A percentile compares a stretch with the other conserved stretches of the same genome.
phyloP scores from a whole-genome alignment of 345 rosid species.

The Geranium rotundifolium region DNA sequence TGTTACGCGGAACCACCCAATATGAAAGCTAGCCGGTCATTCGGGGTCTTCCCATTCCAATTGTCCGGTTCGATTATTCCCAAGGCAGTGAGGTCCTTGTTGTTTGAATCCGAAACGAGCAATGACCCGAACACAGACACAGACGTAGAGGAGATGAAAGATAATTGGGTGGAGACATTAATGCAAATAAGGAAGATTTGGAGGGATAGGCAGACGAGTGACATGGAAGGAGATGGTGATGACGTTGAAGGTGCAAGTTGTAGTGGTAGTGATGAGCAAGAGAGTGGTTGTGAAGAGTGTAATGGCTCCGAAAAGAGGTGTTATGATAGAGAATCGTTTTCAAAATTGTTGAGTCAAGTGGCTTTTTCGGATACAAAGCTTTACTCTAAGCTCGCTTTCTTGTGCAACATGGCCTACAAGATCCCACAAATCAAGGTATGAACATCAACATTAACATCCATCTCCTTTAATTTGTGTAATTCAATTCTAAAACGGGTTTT shows the following conservation, averaged over 20 bases:
- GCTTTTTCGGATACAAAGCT: constrained; percentile 56
- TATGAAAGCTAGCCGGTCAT: constrained; percentile 33
- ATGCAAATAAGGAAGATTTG: constrained; percentile 50
- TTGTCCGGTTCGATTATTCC: constrained; percentile 50
- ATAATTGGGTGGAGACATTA: constrained; percentile 70
- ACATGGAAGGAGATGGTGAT: constrained; percentile 16
- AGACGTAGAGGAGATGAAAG: constrained; percentile 26
- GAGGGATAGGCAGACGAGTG: constrained; percentile 29
- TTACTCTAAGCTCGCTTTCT: constrained; percentile 69
- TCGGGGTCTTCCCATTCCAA: constrained; percentile 48
- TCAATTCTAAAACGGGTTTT: too few relatives aligned
- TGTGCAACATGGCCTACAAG: constrained; percentile 79
- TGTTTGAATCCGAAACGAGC: constrained; percentile 49
- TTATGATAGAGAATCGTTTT: constrained; percentile 43
- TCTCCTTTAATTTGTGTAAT: too few relatives aligned
- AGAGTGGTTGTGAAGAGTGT: constrained; percentile 35
- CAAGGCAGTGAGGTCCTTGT: constrained; percentile 31
- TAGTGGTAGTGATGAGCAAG: constrained; percentile 24
- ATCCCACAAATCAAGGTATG: constrained; percentile 55
- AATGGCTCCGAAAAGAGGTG: constrained; percentile 35
- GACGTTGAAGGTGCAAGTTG: constrained; percentile 15
- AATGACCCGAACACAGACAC: constrained; percentile 19
- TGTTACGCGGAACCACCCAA: constrained; percentile 33
- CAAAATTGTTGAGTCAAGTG: constrained; percentile 32
- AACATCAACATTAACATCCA: not conserved